Base-by-base conservation (phyloP, 202 grass and related monocot genomes). In the Bolboschoenoplectus hybrid region DNA sequence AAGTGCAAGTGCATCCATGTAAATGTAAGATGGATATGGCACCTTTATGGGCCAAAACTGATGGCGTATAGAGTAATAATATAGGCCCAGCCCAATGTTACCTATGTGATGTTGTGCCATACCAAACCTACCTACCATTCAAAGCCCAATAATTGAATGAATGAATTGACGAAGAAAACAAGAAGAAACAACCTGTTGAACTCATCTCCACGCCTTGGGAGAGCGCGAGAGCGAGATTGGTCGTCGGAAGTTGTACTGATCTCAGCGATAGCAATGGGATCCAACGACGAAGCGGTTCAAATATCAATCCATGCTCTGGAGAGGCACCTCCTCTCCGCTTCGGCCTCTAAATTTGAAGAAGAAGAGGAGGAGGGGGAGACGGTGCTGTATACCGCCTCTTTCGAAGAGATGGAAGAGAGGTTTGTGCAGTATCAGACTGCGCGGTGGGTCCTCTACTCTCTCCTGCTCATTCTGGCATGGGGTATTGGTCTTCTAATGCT, bases 401-500 rank as follows among this genome's bases (percentile, higher is more conserved):
- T 96, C 60, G 65, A 56, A 40, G 93, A 56, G 69, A 89, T 85
- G 77, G 91, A 93, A 74, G 89, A 88, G 20, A 89, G 62, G 47
- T 91, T 91, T 61, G 45, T 95, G 6, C 85, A 85, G 81, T 95
- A 93, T 80, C 84, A 95, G 45, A 90, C 88, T 60, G 75, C 89
- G 47, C 56, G 43, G 60, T 95, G 89, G 91, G 86, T 91, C 61
- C 80, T 95, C 45, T 87, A 89, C 66, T 91, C 93, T 4, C 9
- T 89, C 19, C 41, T 93, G 36, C 86, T 91, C 72, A 80, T 95
- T 16, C 81, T 92, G 53, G 87, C 89, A 38, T 92, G 87, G 91
- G 93, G 93, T 58, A 87, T 95, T 73, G 93, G 93, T n/a, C 6
- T 88, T 14, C 81, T 95, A 13, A 93, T 95, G 93, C 67, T 95